Conservation (phyloP, 1,284 basidiomycete species). For the Hymenochaete sp. region DNA sequence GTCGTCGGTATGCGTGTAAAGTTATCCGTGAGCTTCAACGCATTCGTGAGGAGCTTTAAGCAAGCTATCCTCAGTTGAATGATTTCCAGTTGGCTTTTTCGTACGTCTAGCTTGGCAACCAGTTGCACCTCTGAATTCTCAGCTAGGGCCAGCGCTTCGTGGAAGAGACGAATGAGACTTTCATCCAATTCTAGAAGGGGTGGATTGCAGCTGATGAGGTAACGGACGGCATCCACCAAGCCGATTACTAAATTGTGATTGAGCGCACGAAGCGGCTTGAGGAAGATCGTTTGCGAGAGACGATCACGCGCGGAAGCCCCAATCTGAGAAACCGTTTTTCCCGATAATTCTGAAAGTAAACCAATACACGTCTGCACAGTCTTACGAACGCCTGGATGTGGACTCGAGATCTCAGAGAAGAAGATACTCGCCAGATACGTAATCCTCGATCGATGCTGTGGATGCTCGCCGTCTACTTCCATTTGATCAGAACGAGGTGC, state of each 20-base stretch:
- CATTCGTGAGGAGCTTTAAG: conserved; percentile 87
- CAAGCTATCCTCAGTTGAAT: conserved; percentile 93
- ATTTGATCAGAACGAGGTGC: conserved; percentile 35
- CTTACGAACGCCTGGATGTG: conserved; percentile 80
- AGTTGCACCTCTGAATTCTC: conserved; percentile 77
- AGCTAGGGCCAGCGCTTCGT: conserved; percentile 91
- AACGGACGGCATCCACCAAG: conserved; percentile 96
- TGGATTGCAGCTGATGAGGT: conserved; percentile 78
- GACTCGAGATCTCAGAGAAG: conserved; percentile 83
- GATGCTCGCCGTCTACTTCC: conserved; percentile 22
- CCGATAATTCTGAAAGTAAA: conserved; percentile 70
- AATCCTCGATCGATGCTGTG: conserved; percentile 39
- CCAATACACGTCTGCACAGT: conserved; percentile 81
- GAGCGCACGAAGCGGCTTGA: conserved; percentile 93
- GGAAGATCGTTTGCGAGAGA: conserved; percentile 85
- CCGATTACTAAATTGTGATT: conserved; percentile 97
- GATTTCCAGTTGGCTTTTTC: conserved; percentile 38
- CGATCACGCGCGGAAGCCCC: conserved; percentile 83
- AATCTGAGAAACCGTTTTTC: conserved; percentile 69
- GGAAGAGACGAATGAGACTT: conserved; percentile 85
- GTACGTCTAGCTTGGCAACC: conserved; percentile 11
- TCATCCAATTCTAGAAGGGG: conserved; percentile 87
- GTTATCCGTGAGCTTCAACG: conserved; percentile 93
- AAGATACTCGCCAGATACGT: conserved; percentile 74
- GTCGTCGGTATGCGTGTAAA: conserved; percentile 76